Evolutionary conservation across 139 green algal species (phyloP).

Genomic region (Auxenochlorella protothecoides): DNA sequence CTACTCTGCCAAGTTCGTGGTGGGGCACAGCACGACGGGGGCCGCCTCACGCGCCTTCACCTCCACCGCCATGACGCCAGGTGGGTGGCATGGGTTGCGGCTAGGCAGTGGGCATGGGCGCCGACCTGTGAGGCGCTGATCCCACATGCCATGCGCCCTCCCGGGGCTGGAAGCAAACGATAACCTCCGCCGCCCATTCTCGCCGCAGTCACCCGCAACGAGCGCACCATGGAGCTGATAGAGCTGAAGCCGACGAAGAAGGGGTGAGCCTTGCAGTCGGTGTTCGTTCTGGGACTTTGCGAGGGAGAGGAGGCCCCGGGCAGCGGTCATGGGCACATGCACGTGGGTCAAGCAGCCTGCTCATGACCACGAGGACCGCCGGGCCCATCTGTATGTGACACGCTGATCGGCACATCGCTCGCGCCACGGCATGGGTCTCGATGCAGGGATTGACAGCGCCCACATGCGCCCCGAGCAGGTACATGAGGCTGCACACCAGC

Average conservation of each 20-base stretch:
- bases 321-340: too few relatives aligned
- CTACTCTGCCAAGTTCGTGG: constrained; percentile 26
- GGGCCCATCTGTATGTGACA: neutral
- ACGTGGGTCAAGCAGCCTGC: too few relatives aligned
- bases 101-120: too few relatives aligned
- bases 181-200: too few relatives aligned
- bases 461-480: constrained; percentile 18
- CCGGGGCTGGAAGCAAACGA: too few relatives aligned
- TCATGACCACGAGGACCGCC: neutral
- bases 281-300: too few relatives aligned
- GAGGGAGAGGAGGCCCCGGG: too few relatives aligned
- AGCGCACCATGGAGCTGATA: constrained; percentile 37
- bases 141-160: too few relatives aligned
- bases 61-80: constrained; percentile 49
- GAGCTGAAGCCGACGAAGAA: constrained; percentile 78
- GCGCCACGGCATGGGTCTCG: neutral
- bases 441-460: too few relatives aligned
- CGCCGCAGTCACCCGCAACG: constrained; percentile 38
- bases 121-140: too few relatives aligned
- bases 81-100: too few relatives aligned
- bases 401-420: neutral
- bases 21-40: constrained; percentile 37
- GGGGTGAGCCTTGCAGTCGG: constrained; percentile 18
- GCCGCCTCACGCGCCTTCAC: constrained; percentile 67
- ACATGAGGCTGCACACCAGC: constrained; percentile 64